Conservation (phyloP, 2,329 filamentous ascomycete species). For the Juglanconis oblonga region DNA sequence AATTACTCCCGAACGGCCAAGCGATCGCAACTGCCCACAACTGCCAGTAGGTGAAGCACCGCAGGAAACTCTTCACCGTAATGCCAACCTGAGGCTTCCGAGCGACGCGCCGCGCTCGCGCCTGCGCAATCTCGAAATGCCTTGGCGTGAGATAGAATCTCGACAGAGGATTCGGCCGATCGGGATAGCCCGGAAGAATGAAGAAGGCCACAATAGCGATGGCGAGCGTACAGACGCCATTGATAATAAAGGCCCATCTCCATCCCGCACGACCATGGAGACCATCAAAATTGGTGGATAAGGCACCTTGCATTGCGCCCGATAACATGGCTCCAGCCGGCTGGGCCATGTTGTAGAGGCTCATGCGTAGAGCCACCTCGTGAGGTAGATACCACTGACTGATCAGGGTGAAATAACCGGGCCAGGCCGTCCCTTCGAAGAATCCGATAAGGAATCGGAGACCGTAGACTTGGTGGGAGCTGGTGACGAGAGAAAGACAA, state of each 20-base stretch:
- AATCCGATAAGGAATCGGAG: constrained; percentile 13
- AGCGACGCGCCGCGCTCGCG: constrained; percentile 3
- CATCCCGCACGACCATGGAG: constrained; percentile 7
- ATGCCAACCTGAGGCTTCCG: constrained; percentile 12
- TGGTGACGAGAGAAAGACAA: constrained; percentile 1
- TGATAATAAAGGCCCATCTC: constrained; percentile 13
- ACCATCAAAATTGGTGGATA: constrained; percentile 8
- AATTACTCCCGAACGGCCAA: constrained; percentile 10
- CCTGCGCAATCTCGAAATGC: constrained; percentile 9
- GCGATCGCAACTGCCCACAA: constrained; percentile 5
- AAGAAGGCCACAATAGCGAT: constrained; percentile 5
- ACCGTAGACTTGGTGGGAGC: constrained; percentile 1
- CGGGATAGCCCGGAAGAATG: constrained; percentile 8
- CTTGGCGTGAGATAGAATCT: constrained; percentile 11
- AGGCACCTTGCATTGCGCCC: constrained; percentile 3
- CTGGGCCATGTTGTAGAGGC: constrained; percentile 13
- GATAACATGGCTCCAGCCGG: constrained; percentile 12
- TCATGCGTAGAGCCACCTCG: constrained; percentile 11
- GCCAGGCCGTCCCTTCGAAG: constrained; percentile 9
- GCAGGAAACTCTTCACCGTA: constrained; percentile 4
- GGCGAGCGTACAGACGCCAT: constrained; percentile 7
- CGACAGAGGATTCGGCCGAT: constrained; percentile 8
- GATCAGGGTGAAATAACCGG: constrained; percentile 8
- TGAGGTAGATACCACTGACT: constrained; percentile 13
- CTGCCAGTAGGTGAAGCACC: constrained; percentile 13